Conservation (phyloP, 345 rosid genomes). For the Crucihimalaya himalaica region DNA sequence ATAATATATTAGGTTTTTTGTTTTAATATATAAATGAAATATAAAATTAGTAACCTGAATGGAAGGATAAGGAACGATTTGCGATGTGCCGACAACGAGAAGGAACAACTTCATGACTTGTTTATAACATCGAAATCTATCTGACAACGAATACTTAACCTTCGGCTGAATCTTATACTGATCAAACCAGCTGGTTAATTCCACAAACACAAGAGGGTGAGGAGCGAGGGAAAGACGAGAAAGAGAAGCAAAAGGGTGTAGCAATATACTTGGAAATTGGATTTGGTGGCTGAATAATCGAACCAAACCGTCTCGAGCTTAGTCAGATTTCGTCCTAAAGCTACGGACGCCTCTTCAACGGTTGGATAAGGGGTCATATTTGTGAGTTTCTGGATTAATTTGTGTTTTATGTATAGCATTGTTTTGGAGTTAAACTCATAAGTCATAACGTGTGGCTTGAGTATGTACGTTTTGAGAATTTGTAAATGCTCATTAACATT, state of each 20-base stretch:
- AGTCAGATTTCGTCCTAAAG: conserved; percentile 74
- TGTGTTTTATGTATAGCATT: background rate
- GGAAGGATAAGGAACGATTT: conserved; percentile 66
- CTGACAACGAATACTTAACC: conserved; percentile 48
- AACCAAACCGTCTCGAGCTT: conserved; percentile 70
- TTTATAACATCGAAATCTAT: conserved; percentile 63
- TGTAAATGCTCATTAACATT: no score
- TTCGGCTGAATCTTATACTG: conserved; percentile 82
- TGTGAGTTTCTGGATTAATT: background rate
- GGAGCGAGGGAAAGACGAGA: conserved; percentile 67
- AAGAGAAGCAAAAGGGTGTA: conserved; percentile 67
- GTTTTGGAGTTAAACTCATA: background rate
- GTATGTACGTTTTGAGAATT: background rate
- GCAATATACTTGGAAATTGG: conserved; percentile 69
- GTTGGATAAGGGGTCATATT: conserved; percentile 66
- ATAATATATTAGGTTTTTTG: background rate
- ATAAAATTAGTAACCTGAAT: conserved; percentile 48
- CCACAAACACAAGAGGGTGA: conserved; percentile 58
- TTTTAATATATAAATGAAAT: background rate
- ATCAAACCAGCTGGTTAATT: conserved; percentile 41
- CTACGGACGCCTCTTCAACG: conserved; percentile 58
- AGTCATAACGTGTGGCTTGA: background rate
- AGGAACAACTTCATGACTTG: conserved; percentile 63
- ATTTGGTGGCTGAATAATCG: conserved; percentile 65
- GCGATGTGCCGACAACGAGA: conserved; percentile 72